These are phyloP conservation scores for Berberis thunbergii DNA, from an alignment of 164 flowering plant genomes.

Conservation along the genomic window DNA sequence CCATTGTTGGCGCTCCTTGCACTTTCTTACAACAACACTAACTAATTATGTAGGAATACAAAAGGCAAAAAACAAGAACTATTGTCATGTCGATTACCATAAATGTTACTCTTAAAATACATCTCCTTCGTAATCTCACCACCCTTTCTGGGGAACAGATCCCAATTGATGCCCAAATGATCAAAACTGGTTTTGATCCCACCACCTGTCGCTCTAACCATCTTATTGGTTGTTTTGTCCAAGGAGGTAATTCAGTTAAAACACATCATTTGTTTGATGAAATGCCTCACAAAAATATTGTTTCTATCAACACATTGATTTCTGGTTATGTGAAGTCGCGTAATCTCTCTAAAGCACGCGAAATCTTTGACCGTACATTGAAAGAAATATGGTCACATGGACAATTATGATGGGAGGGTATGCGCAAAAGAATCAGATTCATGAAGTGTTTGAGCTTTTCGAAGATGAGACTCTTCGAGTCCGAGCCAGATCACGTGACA, in stretches of 20 bases:
- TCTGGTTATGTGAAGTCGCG: constrained; percentile 56
- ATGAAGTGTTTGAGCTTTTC: constrained; percentile 40
- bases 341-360: constrained; percentile 36
- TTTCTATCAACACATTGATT: constrained; percentile 54
- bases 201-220: constrained; percentile 41
- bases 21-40: too few species aligned
- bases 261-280: constrained; percentile 63
- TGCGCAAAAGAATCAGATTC: constrained; percentile 19
- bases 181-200: constrained; percentile 69
- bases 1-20: too few species aligned
- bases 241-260: constrained; percentile 19
- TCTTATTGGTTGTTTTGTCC: constrained; percentile 21
- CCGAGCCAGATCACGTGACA: constrained; percentile 52
- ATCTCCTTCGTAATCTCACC: too few species aligned
- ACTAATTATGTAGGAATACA: too few species aligned
- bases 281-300: constrained; percentile 54
- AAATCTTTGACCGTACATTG: constrained; percentile 37
- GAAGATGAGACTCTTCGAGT: constrained; percentile 44
- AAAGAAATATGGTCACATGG: constrained; percentile 59
- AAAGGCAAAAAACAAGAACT: too few species aligned
- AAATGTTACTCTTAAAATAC: too few species aligned
- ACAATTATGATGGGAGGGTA: constrained; percentile 76
- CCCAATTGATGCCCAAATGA: constrained; percentile 37
- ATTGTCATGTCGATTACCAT: too few species aligned
- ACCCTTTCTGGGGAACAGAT: too few species aligned